A percentile compares a stretch with the other conserved stretches of the same genome.
phyloP scores from a whole-genome alignment of 2,329 filamentous ascomycete species.

The Thermochaetoides dissita region DNA sequence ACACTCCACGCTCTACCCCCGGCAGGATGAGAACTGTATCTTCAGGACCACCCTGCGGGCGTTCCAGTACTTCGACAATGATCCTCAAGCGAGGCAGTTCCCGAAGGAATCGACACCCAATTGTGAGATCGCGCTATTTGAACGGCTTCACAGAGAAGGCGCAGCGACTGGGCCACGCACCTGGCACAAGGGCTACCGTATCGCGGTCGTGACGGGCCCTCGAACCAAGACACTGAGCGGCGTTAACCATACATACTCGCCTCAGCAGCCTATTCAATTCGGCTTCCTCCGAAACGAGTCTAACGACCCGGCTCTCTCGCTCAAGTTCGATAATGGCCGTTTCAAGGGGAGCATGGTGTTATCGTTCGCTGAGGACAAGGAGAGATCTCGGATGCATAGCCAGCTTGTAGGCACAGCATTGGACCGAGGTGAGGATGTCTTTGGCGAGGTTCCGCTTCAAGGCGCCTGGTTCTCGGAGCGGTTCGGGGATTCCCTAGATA shows the following conservation, averaged over 20 bases:
- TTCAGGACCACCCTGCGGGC: slow-evolving; percentile 57
- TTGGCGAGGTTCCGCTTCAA: slow-evolving; percentile 53
- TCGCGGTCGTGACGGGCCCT: slow-evolving; percentile 65
- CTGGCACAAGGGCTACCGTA: slow-evolving; percentile 65
- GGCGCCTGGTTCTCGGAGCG: slow-evolving; percentile 48
- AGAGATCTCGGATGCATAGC: slow-evolving; percentile 57
- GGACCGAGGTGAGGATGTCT: slow-evolving; percentile 53
- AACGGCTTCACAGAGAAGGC: slow-evolving; percentile 51
- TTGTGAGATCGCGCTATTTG: slow-evolving; percentile 64
- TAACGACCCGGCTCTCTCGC: slow-evolving; percentile 52
- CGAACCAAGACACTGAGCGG: slow-evolving; percentile 65
- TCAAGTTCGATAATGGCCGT: slow-evolving; percentile 55
- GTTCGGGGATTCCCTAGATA: slow-evolving; percentile 28
- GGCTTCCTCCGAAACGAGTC: slow-evolving; percentile 61
- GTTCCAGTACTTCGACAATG: slow-evolving; percentile 70
- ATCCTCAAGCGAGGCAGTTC: slow-evolving; percentile 56
- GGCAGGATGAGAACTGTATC: slow-evolving; percentile 53
- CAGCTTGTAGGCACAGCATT: slow-evolving; percentile 61
- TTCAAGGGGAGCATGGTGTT: slow-evolving; percentile 60
- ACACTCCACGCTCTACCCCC: slow-evolving; percentile 54
- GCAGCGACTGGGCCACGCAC: slow-evolving; percentile 59
- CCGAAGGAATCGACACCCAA: slow-evolving; percentile 58
- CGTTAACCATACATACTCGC: slow-evolving; percentile 55
- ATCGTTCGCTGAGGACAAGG: slow-evolving; percentile 60
- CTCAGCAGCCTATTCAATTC: slow-evolving; percentile 58